A percentile compares a stretch with the other conserved stretches of the same genome.
Evolutionary conservation across 192 early-diverging fungal genomes (phyloP).

Genomic region (Hyaloraphidium curvatum): DNA sequence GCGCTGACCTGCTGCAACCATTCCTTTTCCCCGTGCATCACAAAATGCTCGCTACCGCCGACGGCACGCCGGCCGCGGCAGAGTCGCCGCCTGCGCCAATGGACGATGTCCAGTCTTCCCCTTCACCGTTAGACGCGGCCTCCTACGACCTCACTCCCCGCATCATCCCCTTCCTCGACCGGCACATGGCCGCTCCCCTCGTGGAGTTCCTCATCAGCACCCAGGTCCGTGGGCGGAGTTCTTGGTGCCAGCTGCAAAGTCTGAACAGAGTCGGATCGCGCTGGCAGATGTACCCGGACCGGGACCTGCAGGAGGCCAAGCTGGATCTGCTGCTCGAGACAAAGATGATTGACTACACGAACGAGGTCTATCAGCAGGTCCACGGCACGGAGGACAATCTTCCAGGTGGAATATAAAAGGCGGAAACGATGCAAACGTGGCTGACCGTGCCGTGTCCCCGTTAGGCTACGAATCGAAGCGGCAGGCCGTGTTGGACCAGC

Average conservation of each 20-base stretch:
- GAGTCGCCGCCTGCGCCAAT: too few relatives aligned
- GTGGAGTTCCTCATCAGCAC: constrained; percentile 52
- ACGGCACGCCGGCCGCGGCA: too few relatives aligned
- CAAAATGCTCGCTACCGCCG: too few relatives aligned
- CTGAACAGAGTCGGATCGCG: background rate
- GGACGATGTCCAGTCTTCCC: too few relatives aligned
- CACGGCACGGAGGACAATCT: constrained; percentile 53
- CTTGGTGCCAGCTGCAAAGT: background rate
- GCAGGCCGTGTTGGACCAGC: constrained; percentile 46
- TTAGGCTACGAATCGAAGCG: constrained; percentile 49
- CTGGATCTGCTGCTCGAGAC: constrained; percentile 72
- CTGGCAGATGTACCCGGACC: constrained; percentile 49
- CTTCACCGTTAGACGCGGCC: too few relatives aligned
- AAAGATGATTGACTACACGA: constrained; percentile 88
- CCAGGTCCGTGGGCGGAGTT: background rate
- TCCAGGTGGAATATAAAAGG: constrained; percentile 24
- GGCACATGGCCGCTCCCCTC: constrained; percentile 79
- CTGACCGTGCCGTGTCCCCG: background rate
- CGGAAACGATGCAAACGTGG: background rate
- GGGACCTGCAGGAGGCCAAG: constrained; percentile 66
- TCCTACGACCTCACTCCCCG: constrained; percentile 60
- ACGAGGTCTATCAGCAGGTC: constrained; percentile 64
- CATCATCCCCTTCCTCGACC: constrained; percentile 76
- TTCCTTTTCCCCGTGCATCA: too few relatives aligned
- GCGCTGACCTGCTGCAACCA: too few relatives aligned